Evolutionary conservation across 2,329 filamentous ascomycete genomes (phyloP).

Genomic region (Trichoderma gracile): DNA sequence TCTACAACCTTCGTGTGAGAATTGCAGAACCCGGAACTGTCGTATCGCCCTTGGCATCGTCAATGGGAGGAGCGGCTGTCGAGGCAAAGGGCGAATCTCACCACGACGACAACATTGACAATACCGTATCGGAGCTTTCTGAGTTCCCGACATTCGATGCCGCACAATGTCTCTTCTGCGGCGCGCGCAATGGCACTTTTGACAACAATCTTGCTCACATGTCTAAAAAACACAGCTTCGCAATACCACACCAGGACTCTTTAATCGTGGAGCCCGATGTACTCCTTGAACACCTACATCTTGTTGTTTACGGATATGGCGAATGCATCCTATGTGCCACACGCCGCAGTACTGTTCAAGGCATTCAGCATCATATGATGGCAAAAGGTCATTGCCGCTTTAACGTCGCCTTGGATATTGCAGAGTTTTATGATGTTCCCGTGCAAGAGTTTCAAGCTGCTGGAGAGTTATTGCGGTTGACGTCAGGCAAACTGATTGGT

Average conservation of each 20-base stretch:
- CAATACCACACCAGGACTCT: slow-evolving; percentile 42
- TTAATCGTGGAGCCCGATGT: slow-evolving; percentile 49
- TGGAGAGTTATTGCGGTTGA: slow-evolving; percentile 35
- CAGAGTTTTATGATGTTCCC: slow-evolving; percentile 45
- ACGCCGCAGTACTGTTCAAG: slow-evolving; percentile 45
- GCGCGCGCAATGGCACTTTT: slow-evolving; percentile 34
- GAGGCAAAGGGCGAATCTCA: neutral
- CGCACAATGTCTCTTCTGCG: slow-evolving; percentile 48
- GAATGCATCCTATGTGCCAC: slow-evolving; percentile 55
- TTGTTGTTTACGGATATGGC: slow-evolving; percentile 51
- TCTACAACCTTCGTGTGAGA: slow-evolving; percentile 32
- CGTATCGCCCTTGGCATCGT: slow-evolving; percentile 24
- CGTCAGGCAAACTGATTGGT: slow-evolving; percentile 41
- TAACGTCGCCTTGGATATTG: slow-evolving; percentile 43
- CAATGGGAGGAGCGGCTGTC: slow-evolving; percentile 2
- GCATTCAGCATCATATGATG: slow-evolving; percentile 53
- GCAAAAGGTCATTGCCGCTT: slow-evolving; percentile 52
- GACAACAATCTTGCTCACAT: slow-evolving; percentile 50
- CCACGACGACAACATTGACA: neutral
- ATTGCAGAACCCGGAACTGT: slow-evolving; percentile 30
- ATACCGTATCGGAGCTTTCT: slow-evolving; percentile 1
- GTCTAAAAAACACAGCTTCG: slow-evolving; percentile 50
- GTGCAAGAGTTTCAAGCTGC: slow-evolving; percentile 19
- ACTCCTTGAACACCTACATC: slow-evolving; percentile 49
- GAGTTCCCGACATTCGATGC: slow-evolving; percentile 33